Percentiles rank a stretch among this genome's conserved stretches.
phyloP scores from a whole-genome alignment of 116 monocot genomes.

The Trichopus zeylanicus region DNA sequence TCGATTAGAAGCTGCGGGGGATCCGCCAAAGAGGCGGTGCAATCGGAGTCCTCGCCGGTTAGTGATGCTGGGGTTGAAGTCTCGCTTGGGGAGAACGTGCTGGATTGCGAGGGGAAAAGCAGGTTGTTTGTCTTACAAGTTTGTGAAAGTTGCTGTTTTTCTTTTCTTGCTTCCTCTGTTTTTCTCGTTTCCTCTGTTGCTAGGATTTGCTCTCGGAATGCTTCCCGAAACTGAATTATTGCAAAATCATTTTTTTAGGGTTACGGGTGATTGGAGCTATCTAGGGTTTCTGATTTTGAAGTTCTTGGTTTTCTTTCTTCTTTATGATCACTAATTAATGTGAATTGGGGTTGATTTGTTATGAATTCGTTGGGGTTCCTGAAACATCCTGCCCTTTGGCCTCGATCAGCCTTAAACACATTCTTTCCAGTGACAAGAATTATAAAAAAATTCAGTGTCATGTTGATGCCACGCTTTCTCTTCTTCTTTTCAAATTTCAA shows the following conservation, averaged over 20 bases:
- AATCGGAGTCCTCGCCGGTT: background rate
- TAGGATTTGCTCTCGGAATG: background rate
- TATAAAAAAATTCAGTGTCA: too few relatives aligned
- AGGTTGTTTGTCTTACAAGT: slow-evolving; percentile 22
- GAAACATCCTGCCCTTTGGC: too few relatives aligned
- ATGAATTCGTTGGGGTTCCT: too few relatives aligned
- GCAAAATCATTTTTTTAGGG: background rate
- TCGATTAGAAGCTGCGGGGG: background rate
- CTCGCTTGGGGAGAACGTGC: slow-evolving; percentile 32
- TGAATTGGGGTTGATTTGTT: background rate
- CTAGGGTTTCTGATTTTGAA: background rate
- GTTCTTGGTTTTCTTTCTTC: background rate
- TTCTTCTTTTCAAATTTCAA: too few relatives aligned
- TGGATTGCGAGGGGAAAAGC: slow-evolving; percentile 24
- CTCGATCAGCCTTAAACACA: too few relatives aligned
- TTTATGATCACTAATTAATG: background rate
- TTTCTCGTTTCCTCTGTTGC: background rate
- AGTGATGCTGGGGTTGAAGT: slow-evolving; percentile 19
- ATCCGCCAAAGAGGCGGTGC: background rate
- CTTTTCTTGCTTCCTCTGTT: background rate
- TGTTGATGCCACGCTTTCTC: too few relatives aligned
- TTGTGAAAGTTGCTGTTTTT: background rate
- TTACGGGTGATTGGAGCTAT: background rate
- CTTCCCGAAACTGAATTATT: background rate
- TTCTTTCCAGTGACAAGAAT: too few relatives aligned